Conservation (phyloP, 768 basidiomycete genomes). For the Podaxis sp. region DNA sequence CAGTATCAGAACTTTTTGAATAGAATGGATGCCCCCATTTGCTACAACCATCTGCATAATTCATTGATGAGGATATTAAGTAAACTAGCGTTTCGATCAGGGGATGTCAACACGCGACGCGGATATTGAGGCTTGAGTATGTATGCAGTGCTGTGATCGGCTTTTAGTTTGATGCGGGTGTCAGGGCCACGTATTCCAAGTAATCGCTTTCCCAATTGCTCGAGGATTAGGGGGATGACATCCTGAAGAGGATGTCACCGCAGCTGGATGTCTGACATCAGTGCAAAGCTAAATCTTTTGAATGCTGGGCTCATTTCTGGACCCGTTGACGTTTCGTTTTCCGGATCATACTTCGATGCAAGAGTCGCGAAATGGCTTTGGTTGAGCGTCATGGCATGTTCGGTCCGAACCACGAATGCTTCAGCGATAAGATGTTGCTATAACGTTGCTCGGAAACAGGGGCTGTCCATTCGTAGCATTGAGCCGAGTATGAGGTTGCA, state of each 20-base stretch:
- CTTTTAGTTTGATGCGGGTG: conserved; percentile 1
- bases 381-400: no score
- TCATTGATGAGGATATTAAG: neutral
- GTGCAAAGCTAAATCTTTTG: no score
- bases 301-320: no score
- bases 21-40: neutral
- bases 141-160: conserved; percentile 8
- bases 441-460: no score
- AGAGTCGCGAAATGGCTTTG: no score
- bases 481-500: no score
- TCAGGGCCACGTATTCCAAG: neutral
- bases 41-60: neutral
- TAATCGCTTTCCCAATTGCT: neutral
- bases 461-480: no score
- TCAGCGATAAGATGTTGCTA: no score
- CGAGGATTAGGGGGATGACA: neutral
- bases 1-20: neutral
- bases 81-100: conserved; percentile 8
- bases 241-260: neutral
- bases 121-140: neutral
- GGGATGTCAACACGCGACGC: conserved; percentile 7
- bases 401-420: no score
- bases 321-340: no score
- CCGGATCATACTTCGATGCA: no score
- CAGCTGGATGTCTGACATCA: no score